Base-by-base conservation (phyloP, 176 grass and related monocot genomes). In the Coix lacrymajobi region DNA sequence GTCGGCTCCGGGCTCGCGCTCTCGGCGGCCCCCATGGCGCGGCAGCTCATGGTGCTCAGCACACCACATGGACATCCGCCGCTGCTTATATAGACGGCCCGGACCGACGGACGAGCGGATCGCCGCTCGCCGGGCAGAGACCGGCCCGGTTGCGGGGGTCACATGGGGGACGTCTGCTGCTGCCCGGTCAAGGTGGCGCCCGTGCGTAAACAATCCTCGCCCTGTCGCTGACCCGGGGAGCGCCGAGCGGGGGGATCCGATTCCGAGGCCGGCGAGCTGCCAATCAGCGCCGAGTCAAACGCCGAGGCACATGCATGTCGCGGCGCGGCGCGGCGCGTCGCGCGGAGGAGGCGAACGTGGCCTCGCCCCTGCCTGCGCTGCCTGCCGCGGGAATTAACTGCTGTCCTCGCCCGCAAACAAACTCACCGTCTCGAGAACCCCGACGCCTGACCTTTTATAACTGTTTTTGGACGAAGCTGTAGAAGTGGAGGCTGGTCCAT, bases 241-340 rank as follows among this genome's bases (percentile, higher is more conserved):
- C 36, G 66, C 36, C 11, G 33, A 4, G 19, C 1, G 15, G 38
- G 26, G 44, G 87, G 40, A 81, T 76, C 82, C 71, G 8, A 89
- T 61, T 28, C 58, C 28, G 17, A 46, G 5, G 63, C 45, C 20
- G 31, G 20, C 26, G 8, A 43, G 2, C 15, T 28, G 44, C 87
- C 82, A 81, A 89, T 89, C 62, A 7, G 82, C 87, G 77, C 19
- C 10, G 63, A 54, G 82, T 89, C 87, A 89, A 75, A 60, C 9
- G 56, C 52, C 54, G 37, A n/a, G 46, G 6, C 16, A 78, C 86
- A 64, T 86, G 75, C 30, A 12, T 19, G 54, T 39, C 29, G 28
- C 70, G 56, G 11, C 9, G 43, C 13, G 43, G 43, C 45, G 11
- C 44, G 12, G 62, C 77, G 39, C 51, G 29, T 15, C 79, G 63